phyloP scores from a whole-genome alignment of 2,329 filamentous ascomycete genomes.

The Alternaria infectoria region DNA sequence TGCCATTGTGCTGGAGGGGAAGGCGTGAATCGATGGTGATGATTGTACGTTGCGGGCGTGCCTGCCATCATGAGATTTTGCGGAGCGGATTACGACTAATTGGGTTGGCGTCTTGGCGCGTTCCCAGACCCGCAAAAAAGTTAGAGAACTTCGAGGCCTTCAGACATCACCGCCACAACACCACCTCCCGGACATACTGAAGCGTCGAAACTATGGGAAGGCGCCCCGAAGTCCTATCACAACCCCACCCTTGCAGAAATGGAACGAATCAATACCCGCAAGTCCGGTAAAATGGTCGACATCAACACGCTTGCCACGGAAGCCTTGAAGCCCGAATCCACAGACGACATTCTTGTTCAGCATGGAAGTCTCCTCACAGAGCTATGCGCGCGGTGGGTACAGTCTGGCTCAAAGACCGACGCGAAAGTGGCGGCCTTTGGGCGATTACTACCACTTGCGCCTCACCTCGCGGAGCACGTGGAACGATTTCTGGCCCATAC shows the following conservation, averaged over 20 bases:
- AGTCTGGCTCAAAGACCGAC: conserved; percentile 46
- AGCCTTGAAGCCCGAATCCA: conserved; percentile 69
- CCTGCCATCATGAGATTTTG: conserved; percentile 35
- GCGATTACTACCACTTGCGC: conserved; percentile 79
- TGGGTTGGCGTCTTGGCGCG: conserved; percentile 35
- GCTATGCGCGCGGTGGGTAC: conserved; percentile 80
- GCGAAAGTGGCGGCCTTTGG: conserved; percentile 72
- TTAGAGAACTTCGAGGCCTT: conserved; percentile 24
- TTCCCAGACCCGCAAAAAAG: conserved; percentile 32
- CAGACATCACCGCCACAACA: conserved; percentile 21
- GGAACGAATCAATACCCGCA: conserved; percentile 20
- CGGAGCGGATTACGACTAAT: conserved; percentile 30
- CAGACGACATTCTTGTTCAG: conserved; percentile 74
- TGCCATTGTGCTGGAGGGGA: conserved; percentile 48
- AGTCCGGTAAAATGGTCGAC: conserved; percentile 34
- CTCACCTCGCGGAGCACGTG: conserved; percentile 77
- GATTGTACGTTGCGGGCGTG: conserved; percentile 24
- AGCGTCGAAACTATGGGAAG: conserved; percentile 47
- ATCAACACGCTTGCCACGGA: conserved; percentile 36
- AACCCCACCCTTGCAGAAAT: conserved; percentile 20
- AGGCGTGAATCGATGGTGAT: conserved; percentile 24
- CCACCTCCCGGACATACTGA: conserved; percentile 22
- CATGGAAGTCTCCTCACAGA: conserved; percentile 81
- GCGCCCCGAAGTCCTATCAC: conserved; percentile 30
- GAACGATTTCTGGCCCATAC: conserved; percentile 55